These are phyloP conservation scores for Colletotrichum musicola DNA, from an alignment of 2,329 filamentous ascomycete species.

Conservation along the genomic window DNA sequence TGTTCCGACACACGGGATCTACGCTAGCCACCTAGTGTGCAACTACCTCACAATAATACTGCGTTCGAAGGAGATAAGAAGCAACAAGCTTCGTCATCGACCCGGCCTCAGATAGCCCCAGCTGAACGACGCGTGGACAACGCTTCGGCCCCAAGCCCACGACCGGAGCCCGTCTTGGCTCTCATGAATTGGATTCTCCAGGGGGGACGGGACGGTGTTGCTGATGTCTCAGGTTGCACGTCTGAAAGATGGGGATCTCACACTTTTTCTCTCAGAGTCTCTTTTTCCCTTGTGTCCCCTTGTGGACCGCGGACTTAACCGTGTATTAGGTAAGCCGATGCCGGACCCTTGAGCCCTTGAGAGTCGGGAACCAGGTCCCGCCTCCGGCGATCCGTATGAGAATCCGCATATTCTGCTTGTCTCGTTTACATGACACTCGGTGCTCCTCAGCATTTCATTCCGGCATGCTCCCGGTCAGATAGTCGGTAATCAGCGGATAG, in stretches of 20 bases:
- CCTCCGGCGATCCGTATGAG: slow-evolving; percentile 20
- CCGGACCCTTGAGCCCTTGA: neutral
- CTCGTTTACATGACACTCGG: slow-evolving; percentile 14
- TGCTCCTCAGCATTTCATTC: slow-evolving; percentile 24
- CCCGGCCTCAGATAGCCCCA: no score
- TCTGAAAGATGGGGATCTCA: slow-evolving; percentile 19
- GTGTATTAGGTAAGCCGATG: slow-evolving; percentile 25
- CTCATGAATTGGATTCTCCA: neutral
- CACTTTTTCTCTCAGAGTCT: no score
- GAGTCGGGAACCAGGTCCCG: neutral
- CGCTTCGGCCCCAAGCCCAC: neutral
- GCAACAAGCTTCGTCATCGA: no score
- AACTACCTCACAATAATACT: neutral
- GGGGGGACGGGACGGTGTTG: neutral
- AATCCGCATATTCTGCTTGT: slow-evolving; percentile 13
- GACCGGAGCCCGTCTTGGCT: slow-evolving; percentile 13
- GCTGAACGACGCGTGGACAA: no score
- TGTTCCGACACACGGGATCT: slow-evolving; percentile 1
- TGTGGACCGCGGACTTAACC: no score
- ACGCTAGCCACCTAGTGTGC: neutral
- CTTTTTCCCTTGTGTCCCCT: no score
- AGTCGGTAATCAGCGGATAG: neutral
- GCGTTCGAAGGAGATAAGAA: neutral
- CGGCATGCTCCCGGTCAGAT: slow-evolving; percentile 21
- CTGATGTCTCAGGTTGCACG: slow-evolving; percentile 29